Evolutionary conservation across 2,329 filamentous ascomycete species (phyloP), one percentile per base, ranked within the genome.

Genomic region (Huntiella moniliformis): DNA sequence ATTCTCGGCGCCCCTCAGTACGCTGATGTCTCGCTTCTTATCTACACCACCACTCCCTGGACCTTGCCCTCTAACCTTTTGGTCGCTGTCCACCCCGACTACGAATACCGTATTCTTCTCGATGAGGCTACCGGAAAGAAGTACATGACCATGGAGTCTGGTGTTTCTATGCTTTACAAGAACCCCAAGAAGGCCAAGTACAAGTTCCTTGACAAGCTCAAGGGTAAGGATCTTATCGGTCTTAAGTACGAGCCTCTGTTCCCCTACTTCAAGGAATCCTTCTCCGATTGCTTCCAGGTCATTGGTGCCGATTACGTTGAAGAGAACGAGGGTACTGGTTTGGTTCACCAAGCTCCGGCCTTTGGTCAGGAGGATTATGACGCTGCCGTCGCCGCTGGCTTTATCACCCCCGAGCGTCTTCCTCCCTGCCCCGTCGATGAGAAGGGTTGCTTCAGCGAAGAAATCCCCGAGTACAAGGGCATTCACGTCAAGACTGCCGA

Each of bases 351-450:
- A 58, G 67, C 80, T 4, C 80, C 80, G 6, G 78, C 79, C 1
- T 84, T 81, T 55, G 80, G 80, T 68, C 77, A 83, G 60, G 80
- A 84, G 53, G 80, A 84, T 73, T 84, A 82, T 62, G 71, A 72
- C 52, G 70, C 81, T 48, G 75, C 74, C 4, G 62, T 77, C 56
- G 69, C 77, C 46, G 63, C 70, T 38, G 79, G 78, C 36, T 66
- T 83, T 51, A 77, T 84, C 56, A 73, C 57, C 47, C 71, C 76
- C 42, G 67, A 67, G 36, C 70, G 77, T 41, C 62, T 70, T 41
- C 77, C 80, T 7, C 79, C 79, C 4, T 82, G 82, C 55, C 80
- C 80, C 5, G 76, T 85, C 16, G 75, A 82, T 54, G 73, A 79
- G 10, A 55, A 56, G 38, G 55, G 54, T 12, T 51, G 47, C 17